Conservation (phyloP, 768 basidiomycete species). For the Dentipellis fragilis region DNA sequence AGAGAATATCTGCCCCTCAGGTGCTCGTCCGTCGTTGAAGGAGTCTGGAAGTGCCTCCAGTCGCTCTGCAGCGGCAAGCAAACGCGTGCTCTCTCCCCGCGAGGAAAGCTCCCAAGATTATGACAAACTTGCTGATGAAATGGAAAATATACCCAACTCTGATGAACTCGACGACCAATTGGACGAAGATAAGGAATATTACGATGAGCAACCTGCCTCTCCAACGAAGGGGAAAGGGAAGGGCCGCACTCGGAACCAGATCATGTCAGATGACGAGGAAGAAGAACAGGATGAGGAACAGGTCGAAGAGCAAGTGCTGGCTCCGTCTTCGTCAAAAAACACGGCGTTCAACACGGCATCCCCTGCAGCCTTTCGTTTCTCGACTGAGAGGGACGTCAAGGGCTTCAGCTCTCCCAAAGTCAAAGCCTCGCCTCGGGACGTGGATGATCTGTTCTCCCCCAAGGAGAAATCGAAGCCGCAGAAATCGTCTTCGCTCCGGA, state of each 20-base stretch:
- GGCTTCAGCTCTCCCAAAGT: neutral
- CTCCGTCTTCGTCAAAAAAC: neutral
- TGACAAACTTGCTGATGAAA: neutral
- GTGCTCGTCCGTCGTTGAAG: too few species aligned
- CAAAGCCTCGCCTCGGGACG: neutral
- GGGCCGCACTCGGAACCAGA: neutral
- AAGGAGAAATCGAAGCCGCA: neutral
- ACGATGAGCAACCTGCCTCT: neutral
- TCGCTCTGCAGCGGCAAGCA: too few species aligned
- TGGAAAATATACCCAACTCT: neutral
- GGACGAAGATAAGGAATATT: neutral
- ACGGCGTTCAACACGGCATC: neutral
- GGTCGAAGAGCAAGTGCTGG: neutral
- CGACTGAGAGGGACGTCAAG: neutral
- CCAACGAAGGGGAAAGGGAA: constrained; percentile 1
- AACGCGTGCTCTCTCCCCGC: too few species aligned
- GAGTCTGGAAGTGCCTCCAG: too few species aligned
- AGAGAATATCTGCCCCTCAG: too few species aligned
- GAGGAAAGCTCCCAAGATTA: too few species aligned
- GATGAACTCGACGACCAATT: neutral
- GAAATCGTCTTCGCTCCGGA: neutral
- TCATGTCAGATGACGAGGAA: neutral
- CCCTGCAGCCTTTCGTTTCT: neutral
- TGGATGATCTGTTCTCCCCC: neutral
- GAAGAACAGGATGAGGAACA: neutral